Conservation (phyloP, 352 stramenopile species). For the Phytophthora fragariaefolia region DNA sequence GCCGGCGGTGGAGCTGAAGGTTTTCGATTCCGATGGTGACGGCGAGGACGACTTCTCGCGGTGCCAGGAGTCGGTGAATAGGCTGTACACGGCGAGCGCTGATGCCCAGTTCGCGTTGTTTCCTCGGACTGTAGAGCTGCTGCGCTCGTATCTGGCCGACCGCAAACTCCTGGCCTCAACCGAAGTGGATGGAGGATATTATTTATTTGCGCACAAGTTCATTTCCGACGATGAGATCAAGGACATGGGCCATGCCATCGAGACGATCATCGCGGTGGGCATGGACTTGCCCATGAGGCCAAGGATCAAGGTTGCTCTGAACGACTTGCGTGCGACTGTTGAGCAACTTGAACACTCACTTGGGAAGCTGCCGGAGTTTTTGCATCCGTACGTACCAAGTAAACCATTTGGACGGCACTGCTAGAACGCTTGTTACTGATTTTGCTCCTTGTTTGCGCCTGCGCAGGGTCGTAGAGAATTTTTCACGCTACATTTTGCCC, state of each 20-base stretch:
- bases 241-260: slow-evolving; percentile 29
- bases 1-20: slow-evolving; percentile 27
- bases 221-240: slow-evolving; percentile 24
- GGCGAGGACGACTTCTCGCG: slow-evolving; percentile 27
- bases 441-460: not conserved
- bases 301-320: slow-evolving; percentile 27
- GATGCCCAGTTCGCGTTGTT: slow-evolving; percentile 33
- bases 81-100: slow-evolving; percentile 15
- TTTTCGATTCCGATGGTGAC: slow-evolving; percentile 35
- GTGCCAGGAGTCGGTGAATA: slow-evolving; percentile 26
- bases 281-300: slow-evolving; percentile 26
- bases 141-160: slow-evolving; percentile 33
- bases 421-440: not conserved
- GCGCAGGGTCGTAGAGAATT: slow-evolving; percentile 11
- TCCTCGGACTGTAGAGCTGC: slow-evolving; percentile 27
- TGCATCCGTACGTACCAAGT: not conserved
- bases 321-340: slow-evolving; percentile 26
- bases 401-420: not conserved
- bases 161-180: slow-evolving; percentile 25
- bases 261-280: slow-evolving; percentile 25
- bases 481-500: slow-evolving; percentile 20
- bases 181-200: slow-evolving; percentile 34
- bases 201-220: slow-evolving; percentile 38
- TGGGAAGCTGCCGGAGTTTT: slow-evolving; percentile 20
- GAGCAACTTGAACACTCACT: slow-evolving; percentile 29